Base-by-base conservation (phyloP, 106 monocot genomes). In the Dendrobium catenatum region DNA sequence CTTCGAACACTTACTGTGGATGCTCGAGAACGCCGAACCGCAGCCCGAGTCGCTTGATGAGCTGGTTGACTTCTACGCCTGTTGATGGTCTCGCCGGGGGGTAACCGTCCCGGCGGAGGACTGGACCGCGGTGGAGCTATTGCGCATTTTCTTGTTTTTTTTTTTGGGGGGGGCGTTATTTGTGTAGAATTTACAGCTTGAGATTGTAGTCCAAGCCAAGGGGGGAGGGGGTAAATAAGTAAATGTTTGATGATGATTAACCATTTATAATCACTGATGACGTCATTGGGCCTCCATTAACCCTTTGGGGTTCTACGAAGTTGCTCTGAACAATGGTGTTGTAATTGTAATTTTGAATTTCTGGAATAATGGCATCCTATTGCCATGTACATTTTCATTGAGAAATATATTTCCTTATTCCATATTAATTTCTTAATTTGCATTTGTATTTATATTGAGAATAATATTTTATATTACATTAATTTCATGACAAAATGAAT, bases 1-100 rank as follows among this genome's bases (percentile, higher is more conserved):
- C 33, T 91, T 91, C 86, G 88, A 91, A 61, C 91, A 91, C 88
- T 82, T 91, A 3, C 86, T 91, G 13, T 91, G 91, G 91, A 91
- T 91, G 91, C 84, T 91, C 33, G 88, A 91, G 75, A 91, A 88
- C 77, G 88, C 86, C 29, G 90, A 90, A 13, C 84, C 86, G 9
- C 84, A 81, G 76, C 83, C 88, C 26, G 88, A 89, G 72, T 89
- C 88, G 0, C 56, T 89, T 9, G 91, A 91, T 67, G 91, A 91
- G 86, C 82, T 91, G 55, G 88, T 86, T 26, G 88, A 88, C 18
- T 91, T 82, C 78, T 90, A 90, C 67, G 85, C 90, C 6, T 90
- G 88, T 56, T 88, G 77, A 86, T 37, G 70, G 9, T 26, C 24
- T 26, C 64, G 64, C 64, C 61, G 64, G 64, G 24, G 5, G 26